Base-by-base conservation (phyloP, 2,329 filamentous ascomycete species). In the Sarocladiaceae sp. region DNA sequence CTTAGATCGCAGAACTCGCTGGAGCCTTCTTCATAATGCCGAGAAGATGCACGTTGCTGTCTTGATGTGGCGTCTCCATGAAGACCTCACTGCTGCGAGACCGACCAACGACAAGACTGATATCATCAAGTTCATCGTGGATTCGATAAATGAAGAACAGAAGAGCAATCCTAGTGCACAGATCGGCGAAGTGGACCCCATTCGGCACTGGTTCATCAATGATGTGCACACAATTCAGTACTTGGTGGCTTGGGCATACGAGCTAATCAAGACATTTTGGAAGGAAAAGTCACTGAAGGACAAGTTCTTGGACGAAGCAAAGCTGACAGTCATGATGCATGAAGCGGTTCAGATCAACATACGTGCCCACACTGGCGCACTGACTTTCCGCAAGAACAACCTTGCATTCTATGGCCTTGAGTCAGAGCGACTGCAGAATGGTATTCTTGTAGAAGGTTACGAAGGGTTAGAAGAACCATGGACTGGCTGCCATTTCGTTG, bases 191-290 rank as follows among this genome's bases (percentile, higher is more conserved):
- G 80, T 86, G 10, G 90, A 96, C 62, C 76, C 80, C 7, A 83
- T 96, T 15, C 82, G 91, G n/a, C 84, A 90, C 59, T 97, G 89
- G 83, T 96, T 97, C 62, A 77, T 91, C 55, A 79, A 87, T 59
- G 88, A 92, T 62, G 76, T 91, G 28, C 81, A 82, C 67, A 79
- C 80, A 25, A 77, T 95, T 58, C 83, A 91, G 52, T 75, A 88
- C 52, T 83, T 94, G 39, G 77, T 95, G 46, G 87, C 88, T 1
- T 94, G 88, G 86, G 84, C 87, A 8, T 88, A 83, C 60, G 85
- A 88, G 64, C 83, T 84, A 13, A 85, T 93, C 65, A 89, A 88
- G 64, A 81, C 87, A 52, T 75, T 87, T 53, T 87, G 86, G 60
- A 81, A 82, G 52, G 83, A 84, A 49, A 76, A 78, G 29, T 64